phyloP scores from a whole-genome alignment of 306 rosid species.

The Dryas octopetala region DNA sequence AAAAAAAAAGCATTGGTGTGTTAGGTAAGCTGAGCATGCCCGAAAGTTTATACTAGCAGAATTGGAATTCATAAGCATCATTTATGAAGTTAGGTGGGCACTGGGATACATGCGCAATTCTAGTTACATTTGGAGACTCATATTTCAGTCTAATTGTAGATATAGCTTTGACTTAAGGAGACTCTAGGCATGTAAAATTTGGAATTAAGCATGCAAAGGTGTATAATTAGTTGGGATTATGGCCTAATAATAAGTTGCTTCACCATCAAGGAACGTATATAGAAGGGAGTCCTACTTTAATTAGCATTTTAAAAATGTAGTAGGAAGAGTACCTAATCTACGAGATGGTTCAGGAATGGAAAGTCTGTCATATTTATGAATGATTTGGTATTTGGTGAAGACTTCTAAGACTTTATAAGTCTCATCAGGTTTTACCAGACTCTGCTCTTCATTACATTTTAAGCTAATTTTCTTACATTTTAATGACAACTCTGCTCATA shows the following conservation, averaged over 20 bases:
- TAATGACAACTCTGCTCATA: not conserved
- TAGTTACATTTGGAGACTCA: not conserved
- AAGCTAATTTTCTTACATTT: too few species aligned
- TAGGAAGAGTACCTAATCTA: not conserved
- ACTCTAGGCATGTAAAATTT: not conserved
- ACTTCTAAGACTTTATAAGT: not conserved
- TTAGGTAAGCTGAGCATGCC: too few species aligned
- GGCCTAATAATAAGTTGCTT: not conserved
- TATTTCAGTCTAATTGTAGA: not conserved
- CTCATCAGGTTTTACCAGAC: too few species aligned
- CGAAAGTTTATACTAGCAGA: too few species aligned
- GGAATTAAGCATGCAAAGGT: not conserved
- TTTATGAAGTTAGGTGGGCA: too few species aligned
- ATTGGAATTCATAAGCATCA: too few species aligned
- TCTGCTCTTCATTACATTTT: too few species aligned
- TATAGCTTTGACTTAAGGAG: not conserved
- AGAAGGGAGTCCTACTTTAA: not conserved
- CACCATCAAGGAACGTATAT: not conserved
- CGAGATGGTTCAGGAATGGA: not conserved
- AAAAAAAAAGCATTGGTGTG: too few species aligned
- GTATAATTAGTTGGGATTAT: not conserved
- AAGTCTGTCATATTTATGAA: not conserved
- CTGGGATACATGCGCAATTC: not conserved
- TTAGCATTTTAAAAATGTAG: not conserved
- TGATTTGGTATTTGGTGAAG: not conserved